Conservation (phyloP, 1,284 basidiomycete genomes). For the Takashimella tepidaria region DNA sequence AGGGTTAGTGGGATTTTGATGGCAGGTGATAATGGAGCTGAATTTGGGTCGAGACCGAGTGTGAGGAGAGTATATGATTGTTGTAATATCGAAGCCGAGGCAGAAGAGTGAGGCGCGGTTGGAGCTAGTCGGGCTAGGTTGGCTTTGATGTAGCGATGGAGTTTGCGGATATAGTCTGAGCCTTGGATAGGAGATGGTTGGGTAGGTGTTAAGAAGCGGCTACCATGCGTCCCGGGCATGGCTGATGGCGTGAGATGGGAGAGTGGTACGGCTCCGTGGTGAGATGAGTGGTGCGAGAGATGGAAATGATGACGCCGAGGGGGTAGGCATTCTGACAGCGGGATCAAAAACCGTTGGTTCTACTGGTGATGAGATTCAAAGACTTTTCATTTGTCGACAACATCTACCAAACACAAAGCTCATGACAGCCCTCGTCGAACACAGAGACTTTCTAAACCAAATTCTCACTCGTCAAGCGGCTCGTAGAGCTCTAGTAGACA, state of each 20-base stretch:
- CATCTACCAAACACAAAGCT: conserved; percentile 4
- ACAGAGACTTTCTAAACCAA: conserved; percentile 50
- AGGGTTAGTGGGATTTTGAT: conserved; percentile 42
- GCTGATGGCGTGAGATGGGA: too few species aligned
- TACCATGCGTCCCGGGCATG: too few species aligned
- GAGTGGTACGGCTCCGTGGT: too few species aligned
- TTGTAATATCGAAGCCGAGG: conserved; percentile 13
- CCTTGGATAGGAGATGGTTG: conserved; percentile 31
- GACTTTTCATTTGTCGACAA: conserved; percentile 16
- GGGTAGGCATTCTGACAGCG: too few species aligned
- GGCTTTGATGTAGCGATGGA: conserved; percentile 42
- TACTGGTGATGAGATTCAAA: conserved; percentile 65
- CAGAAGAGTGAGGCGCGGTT: conserved; percentile 8
- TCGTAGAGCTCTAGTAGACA: conserved; percentile 50
- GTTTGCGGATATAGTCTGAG: conserved; percentile 35
- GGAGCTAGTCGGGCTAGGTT: conserved; percentile 41
- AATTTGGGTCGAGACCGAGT: conserved; percentile 43
- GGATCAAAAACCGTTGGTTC: conserved; percentile 70
- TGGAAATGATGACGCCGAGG: too few species aligned
- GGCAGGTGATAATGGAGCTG: conserved; percentile 33
- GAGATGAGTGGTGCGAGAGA: too few species aligned
- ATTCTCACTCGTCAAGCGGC: conserved; percentile 50
- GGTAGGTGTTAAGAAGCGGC: conserved; percentile 4
- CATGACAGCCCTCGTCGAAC: conserved; percentile 48
- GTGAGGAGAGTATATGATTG: conserved; percentile 47